A percentile compares a stretch with the other conserved stretches of the same genome.
phyloP scores from a whole-genome alignment of 2,329 filamentous ascomycete species.

The Alternaria rosae region DNA sequence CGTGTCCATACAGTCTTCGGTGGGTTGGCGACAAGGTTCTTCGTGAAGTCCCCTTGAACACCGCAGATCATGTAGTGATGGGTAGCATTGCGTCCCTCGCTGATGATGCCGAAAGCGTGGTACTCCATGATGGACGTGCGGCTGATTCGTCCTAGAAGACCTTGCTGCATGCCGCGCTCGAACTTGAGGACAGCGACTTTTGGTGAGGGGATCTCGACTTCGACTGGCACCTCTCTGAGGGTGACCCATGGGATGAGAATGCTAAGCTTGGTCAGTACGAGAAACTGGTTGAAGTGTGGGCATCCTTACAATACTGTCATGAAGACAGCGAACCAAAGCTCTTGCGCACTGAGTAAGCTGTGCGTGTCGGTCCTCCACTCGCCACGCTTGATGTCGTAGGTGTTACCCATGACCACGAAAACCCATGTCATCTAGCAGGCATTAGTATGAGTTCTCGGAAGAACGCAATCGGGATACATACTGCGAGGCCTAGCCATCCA shows the following conservation, averaged over 20 bases:
- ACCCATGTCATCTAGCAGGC: constrained; percentile 43
- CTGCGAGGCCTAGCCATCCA: constrained; percentile 47
- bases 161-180: constrained; percentile 48
- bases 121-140: constrained; percentile 50
- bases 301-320: constrained; percentile 46
- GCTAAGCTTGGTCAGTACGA: constrained; percentile 24
- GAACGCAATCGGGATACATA: constrained; percentile 17
- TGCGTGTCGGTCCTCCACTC: constrained; percentile 38
- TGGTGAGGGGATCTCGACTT: constrained; percentile 45
- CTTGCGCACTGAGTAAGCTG: constrained; percentile 41
- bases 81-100: constrained; percentile 38
- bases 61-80: constrained; percentile 49
- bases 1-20: constrained; percentile 46
- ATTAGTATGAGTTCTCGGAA: constrained; percentile 6
- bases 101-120: constrained; percentile 49
- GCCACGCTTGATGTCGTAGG: constrained; percentile 45
- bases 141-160: constrained; percentile 44
- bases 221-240: constrained; percentile 44
- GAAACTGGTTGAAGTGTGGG: neutral
- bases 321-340: constrained; percentile 47
- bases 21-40: constrained; percentile 40
- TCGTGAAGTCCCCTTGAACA: constrained; percentile 49
- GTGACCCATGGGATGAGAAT: constrained; percentile 47
- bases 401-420: constrained; percentile 44
- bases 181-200: constrained; percentile 47